These are phyloP conservation scores for Trichosporon sp. DNA, from an alignment of 1,284 basidiomycete genomes.

Conservation along the genomic window DNA sequence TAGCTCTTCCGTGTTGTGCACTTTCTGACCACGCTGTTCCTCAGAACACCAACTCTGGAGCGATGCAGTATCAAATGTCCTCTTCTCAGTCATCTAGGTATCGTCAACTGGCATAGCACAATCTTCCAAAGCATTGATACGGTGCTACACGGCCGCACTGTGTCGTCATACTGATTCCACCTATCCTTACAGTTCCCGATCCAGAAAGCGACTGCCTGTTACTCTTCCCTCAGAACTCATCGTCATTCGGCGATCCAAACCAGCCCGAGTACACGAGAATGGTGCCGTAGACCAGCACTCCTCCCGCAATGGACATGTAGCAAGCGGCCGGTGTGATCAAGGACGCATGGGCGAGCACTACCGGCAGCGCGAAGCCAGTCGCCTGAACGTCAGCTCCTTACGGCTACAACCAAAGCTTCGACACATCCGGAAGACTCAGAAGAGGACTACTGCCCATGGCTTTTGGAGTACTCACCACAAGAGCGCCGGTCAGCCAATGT, in stretches of 20 bases:
- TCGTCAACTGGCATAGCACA: too few relatives aligned
- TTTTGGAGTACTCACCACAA: constrained; percentile 71
- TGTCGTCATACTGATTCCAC: not conserved
- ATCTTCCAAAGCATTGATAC: too few relatives aligned
- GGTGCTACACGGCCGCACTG: too few relatives aligned
- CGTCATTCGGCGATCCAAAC: constrained; percentile 52
- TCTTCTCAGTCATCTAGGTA: too few relatives aligned
- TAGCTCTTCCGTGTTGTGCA: too few relatives aligned
- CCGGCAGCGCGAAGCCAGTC: constrained; percentile 86
- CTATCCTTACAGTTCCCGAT: not conserved
- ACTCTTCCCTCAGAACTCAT: constrained; percentile 25
- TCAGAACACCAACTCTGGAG: too few relatives aligned
- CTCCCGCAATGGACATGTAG: constrained; percentile 90
- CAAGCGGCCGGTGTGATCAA: constrained; percentile 80
- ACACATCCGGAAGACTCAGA: too few relatives aligned
- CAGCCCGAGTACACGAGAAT: constrained; percentile 80
- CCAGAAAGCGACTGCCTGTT: not conserved
- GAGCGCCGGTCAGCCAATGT: constrained; percentile 82
- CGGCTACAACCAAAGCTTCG: too few relatives aligned
- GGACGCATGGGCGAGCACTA: constrained; percentile 86
- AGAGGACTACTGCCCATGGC: too few relatives aligned
- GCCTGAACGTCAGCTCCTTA: constrained; percentile 22
- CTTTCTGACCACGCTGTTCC: too few relatives aligned
- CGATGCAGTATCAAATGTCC: too few relatives aligned
- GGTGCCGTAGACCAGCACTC: constrained; percentile 90